phyloP scores from a whole-genome alignment of 257 asterid genomes.

The Parsonsia alboflavescens region DNA sequence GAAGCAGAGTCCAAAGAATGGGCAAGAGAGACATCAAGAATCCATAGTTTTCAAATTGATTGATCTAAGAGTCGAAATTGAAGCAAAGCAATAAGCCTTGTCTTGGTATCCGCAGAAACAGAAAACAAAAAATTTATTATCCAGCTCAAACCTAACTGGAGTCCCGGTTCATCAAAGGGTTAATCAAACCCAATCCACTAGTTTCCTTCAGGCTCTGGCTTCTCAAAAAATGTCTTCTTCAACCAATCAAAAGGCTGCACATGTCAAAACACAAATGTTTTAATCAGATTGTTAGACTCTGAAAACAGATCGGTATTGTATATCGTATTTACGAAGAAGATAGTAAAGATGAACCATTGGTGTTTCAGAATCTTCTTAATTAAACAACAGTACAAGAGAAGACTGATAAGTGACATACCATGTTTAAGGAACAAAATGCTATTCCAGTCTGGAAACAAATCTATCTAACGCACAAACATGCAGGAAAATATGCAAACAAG shows the following conservation, averaged over 20 bases:
- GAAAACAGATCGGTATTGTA: neutral
- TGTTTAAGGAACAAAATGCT: neutral
- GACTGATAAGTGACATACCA: neutral
- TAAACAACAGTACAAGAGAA: neutral
- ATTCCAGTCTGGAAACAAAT: neutral
- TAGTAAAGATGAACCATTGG: neutral
- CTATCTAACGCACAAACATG: too few relatives aligned
- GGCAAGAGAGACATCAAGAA: neutral
- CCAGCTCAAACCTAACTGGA: constrained; percentile 22
- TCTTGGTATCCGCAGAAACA: constrained; percentile 8
- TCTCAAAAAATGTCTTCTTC: constrained; percentile 79
- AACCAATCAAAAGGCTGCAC: constrained; percentile 90
- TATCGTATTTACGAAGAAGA: neutral
- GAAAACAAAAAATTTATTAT: constrained; percentile 21
- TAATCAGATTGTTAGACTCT: neutral
- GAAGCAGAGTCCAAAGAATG: neutral
- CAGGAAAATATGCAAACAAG: neutral
- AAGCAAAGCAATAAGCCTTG: neutral
- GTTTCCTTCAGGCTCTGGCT: constrained; percentile 53
- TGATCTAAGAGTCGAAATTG: constrained; percentile 5
- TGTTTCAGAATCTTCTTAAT: neutral
- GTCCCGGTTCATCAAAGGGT: constrained; percentile 27
- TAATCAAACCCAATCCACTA: constrained; percentile 23
- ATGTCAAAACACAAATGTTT: neutral
- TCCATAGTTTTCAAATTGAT: neutral